Evolutionary conservation across 208 protist genomes (phyloP), one percentile per base, ranked within the genome.

Genomic region (Phytomonas sp.): DNA sequence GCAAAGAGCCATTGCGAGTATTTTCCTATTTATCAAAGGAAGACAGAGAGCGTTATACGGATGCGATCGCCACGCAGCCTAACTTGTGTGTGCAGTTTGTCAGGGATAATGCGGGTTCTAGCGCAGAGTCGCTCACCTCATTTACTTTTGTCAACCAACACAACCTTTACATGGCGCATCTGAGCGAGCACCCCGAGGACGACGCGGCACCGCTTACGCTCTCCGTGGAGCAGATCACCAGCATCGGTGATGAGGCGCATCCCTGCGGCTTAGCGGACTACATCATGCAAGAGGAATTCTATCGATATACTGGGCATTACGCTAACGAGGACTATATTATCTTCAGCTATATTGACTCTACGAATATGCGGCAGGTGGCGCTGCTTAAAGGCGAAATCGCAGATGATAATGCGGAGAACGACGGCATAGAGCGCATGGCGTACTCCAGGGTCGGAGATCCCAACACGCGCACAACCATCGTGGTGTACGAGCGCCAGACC

Each of bases 241-340:
- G 70, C 37, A 87, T 85, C 65, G 89, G 89, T 30, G 81, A 88
- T 70, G 78, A 73, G 23, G 71, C 74, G 33, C 86, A 86, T 73
- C 79, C 85, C 67, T 87, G 79, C 73, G 93, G 93, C 53, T 79
- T 87, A 31, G 85, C 93, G 0, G 90, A 96, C 72, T 97, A 94
- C 76, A 93, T 96, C 29, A 89, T 96, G 37, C 94, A 97, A 63
- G 94, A 97, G 67, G 94, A 97, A 70, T 97, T 97, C 67, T 71
- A 68, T 61, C 83, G 92, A 31, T 93, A 86, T 74, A 96, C 89
- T 17, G 92, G 89, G 13, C 91, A 95, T 72, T 94, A 85, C 56
- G 79, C 91, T 13, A 88, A 81, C n/a, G 76, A 79, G n/a, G 70
- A 77, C 28, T 84, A 86, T 70, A 65, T 93, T 23, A 15, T 94